Conservation (phyloP, 1,284 basidiomycete genomes). For the Cyathus olla region DNA sequence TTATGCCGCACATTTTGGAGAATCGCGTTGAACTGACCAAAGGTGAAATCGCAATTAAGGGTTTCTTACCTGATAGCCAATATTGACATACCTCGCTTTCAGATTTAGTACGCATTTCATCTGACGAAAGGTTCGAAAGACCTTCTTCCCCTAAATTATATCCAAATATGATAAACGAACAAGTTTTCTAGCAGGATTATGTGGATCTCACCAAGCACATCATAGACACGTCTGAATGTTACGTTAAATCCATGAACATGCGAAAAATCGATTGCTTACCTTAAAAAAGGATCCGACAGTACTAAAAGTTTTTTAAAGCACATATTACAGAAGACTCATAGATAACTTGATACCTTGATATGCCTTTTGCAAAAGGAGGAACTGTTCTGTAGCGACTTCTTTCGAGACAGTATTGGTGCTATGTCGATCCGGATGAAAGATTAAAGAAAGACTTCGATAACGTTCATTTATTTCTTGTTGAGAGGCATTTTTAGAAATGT, state of each 20-base stretch:
- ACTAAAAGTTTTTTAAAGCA: constrained; percentile 50
- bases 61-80: not conserved
- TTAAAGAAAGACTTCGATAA: constrained; percentile 76
- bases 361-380: constrained; percentile 83
- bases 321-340: constrained; percentile 7
- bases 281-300: constrained; percentile 79
- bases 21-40: not conserved
- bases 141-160: constrained; percentile 63
- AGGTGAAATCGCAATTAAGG: not conserved
- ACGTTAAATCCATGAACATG: constrained; percentile 7
- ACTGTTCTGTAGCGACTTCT: constrained; percentile 70
- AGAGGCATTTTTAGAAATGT: constrained; percentile 72
- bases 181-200: not conserved
- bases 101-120: constrained; percentile 54
- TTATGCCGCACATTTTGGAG: not conserved
- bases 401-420: constrained; percentile 63
- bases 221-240: constrained; percentile 72
- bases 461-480: constrained; percentile 79
- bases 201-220: constrained; percentile 67
- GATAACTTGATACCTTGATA: constrained; percentile 69
- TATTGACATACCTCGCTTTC: constrained; percentile 60
- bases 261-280: constrained; percentile 50
- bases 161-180: too few species aligned
- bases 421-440: constrained; percentile 91
- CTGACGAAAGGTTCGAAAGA: constrained; percentile 52